Evolutionary conservation across 306 rosid genomes (phyloP).

Genomic region (Albizia julibrissin): DNA sequence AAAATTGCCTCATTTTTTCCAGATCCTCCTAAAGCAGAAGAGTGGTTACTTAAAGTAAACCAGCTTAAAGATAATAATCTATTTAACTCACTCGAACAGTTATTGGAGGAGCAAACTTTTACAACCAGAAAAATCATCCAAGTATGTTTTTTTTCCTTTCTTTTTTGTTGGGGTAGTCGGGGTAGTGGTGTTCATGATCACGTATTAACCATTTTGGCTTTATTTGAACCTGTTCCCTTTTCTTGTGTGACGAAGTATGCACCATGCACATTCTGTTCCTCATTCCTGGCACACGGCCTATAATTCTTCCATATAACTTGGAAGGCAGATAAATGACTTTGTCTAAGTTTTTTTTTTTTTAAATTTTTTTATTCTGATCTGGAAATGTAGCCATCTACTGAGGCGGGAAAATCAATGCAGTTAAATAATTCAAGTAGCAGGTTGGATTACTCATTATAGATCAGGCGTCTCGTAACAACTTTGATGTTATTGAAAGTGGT

Average conservation of each 20-base stretch:
- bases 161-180: neutral
- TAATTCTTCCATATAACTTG: neutral
- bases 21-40: constrained; percentile 76
- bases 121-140: constrained; percentile 43
- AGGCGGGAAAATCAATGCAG: neutral
- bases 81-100: constrained; percentile 59
- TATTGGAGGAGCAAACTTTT: constrained; percentile 59
- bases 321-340: neutral
- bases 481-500: constrained; percentile 18
- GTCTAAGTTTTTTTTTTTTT: neutral
- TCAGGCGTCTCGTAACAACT: neutral
- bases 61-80: constrained; percentile 68
- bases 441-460: neutral
- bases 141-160: constrained; percentile 47
- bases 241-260: neutral
- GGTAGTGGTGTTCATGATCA: constrained; percentile 5
- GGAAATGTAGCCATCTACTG: neutral
- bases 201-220: constrained; percentile 8
- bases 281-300: neutral
- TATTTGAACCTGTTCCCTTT: constrained; percentile 10
- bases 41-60: constrained; percentile 68
- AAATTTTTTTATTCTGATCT: neutral
- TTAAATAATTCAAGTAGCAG: neutral
- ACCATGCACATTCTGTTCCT: constrained; percentile 1
- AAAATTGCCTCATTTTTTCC: constrained; percentile 74